Evolutionary conservation across 441 rosid species (phyloP), one percentile per base, ranked within the genome.

Genomic region (Populus hybrid): DNA sequence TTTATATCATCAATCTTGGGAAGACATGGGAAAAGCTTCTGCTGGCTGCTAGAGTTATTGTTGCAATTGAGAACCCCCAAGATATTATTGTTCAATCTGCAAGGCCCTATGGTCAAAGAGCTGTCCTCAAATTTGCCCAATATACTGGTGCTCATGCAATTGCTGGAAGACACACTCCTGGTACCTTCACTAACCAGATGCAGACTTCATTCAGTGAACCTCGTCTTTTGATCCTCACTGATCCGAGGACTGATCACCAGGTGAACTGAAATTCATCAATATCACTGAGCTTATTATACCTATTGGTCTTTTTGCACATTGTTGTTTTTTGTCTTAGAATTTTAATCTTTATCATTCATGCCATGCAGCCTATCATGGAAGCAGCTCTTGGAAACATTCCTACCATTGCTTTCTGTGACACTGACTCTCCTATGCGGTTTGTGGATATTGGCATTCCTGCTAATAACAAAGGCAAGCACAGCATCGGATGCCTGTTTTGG

Each of bases 91-190:
- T 93, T 6, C 97, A 93, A 69, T 93, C 95, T 1, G 97, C 98
- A 7, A 90, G 98, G 78, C 98, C 98, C 3, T 94, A 93, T 81
- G 97, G 98, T 71, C 97, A 91, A 81, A 89, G 95, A 73, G 99
- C 97, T 67, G 96, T 94, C 0, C 53, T 93, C 76, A 93, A 93
- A 85, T 94, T 94, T 77, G 98, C 99, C 0, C 97, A 94, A 74
- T 87, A 92, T 88, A 94, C 99, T 23, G 93, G 97, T 33, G 94
- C 95, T 10, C 92, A 93, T 75, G 98, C 98, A 6, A 93, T 92
- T 84, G 98, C 98, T 69, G 98, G 98, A 71, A 91, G 99, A 83
- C 99, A 95, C 82, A 95, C 99, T 63, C 99, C 99, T 21, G 98
- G 98, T 86, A 95, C 99, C 56, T 95, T 95, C 74, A 92, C 97